Evolutionary conservation across 192 early-diverging fungal genomes (phyloP), one percentile per base, ranked within the genome.

Genomic region (Geranomyces michiganensis): DNA sequence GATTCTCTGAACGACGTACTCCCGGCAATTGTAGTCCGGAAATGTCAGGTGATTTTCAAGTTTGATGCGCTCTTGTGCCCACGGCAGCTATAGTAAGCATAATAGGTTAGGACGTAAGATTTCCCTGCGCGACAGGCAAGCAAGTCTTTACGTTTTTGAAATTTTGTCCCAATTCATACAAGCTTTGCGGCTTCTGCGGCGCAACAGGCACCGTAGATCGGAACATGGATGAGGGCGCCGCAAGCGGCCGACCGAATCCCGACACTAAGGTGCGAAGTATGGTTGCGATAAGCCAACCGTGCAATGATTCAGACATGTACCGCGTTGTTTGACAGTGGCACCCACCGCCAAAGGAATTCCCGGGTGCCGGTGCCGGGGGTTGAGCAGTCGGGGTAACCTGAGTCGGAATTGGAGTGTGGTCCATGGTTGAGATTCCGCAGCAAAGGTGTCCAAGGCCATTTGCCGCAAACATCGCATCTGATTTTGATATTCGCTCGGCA

Each of bases 21-120:
- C 41, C 13, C 81, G 75, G 55, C 65, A 77, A 21, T 49, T 53
- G 33, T 75, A 77, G 26, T 74, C 68, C 21, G 78, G 73, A 24
- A 82, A 48, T 1, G 49, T 72, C 7, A 82, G 70, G 56, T 80
- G 72, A 26, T 67, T 73, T 72, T 82, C 81, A 43, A 82, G 60
- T 43, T 78, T 82, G 19, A 80, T 27, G 13, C 81, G 53, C 53
- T 82, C 81, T 68, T 78, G 76, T 21, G 74, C 72, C 26, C 78
- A 1, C 32, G 74, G 74, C 45, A 67, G 26, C 77, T 78, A 64
- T 6, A 26, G 14, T 9, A 55, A 6, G 51, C 21, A 15, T 14
- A 2, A 55, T 6, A 27, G 51, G 15, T 55, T n/a, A 55, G 46
- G 46, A 47, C 46, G 13, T 47, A n/a, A 14, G 12, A 12, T 47